phyloP scores from a whole-genome alignment of 345 rosid genomes.

The Euclidium syriacum region DNA sequence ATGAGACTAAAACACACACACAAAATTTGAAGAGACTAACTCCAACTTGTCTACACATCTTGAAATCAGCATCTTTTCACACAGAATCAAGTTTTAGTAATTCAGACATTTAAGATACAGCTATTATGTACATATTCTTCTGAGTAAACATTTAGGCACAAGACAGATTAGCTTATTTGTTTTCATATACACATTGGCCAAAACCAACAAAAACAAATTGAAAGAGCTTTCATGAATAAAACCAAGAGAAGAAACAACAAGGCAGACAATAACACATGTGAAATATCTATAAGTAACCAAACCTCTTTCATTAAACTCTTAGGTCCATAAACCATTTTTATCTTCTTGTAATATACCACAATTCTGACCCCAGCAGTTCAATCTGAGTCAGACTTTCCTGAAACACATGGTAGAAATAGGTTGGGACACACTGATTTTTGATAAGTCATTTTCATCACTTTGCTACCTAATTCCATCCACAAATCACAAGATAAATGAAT shows the following conservation, averaged over 20 bases:
- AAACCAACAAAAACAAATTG: conserved; percentile 6
- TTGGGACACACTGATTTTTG: not conserved
- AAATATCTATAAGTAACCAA: conserved; percentile 6
- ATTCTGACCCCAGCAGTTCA: not conserved
- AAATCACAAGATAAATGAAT: not conserved
- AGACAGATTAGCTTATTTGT: conserved; percentile 19
- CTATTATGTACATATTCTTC: not conserved
- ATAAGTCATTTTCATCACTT: not conserved
- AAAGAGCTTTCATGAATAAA: not conserved
- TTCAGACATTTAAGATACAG: too few relatives aligned
- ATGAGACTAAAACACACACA: not conserved
- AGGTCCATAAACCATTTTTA: conserved; percentile 12
- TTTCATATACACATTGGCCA: conserved; percentile 17
- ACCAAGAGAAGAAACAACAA: conserved; percentile 20
- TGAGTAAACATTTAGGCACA: not conserved
- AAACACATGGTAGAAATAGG: not conserved
- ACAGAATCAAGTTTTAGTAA: too few relatives aligned
- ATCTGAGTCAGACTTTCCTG: conserved; percentile 7
- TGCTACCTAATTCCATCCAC: not conserved
- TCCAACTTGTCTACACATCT: not conserved
- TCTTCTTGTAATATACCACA: conserved; percentile 6
- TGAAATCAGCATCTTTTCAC: too few relatives aligned
- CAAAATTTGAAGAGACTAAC: not conserved
- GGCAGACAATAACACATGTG: conserved; percentile 23
- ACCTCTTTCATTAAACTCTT: conserved; percentile 1